Conservation (phyloP, 352 stramenopile species). For the Pythium vanterpoolii region DNA sequence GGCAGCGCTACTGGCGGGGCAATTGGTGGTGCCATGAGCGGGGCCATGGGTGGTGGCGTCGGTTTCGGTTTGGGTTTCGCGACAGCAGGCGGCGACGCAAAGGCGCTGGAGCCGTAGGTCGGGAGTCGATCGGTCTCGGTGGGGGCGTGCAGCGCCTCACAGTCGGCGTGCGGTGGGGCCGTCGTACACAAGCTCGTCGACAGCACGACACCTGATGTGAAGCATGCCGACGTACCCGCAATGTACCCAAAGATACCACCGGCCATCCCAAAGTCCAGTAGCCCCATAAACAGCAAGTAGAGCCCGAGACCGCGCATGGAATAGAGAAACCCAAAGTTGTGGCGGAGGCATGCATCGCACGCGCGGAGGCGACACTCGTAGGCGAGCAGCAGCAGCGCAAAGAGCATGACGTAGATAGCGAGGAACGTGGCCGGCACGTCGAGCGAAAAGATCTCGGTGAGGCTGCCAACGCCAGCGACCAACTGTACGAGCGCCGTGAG, state of each 20-base stretch:
- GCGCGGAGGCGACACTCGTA: constrained; percentile 31
- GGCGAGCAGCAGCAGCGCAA: constrained; percentile 30
- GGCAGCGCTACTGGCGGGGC: not conserved
- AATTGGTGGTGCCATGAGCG: not conserved
- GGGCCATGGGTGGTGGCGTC: not conserved
- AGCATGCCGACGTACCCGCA: constrained; percentile 23
- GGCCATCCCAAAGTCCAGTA: constrained; percentile 37
- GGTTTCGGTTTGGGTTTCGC: not conserved
- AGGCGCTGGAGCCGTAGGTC: constrained; percentile 23
- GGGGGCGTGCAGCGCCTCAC: constrained; percentile 2
- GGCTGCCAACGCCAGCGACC: constrained; percentile 26
- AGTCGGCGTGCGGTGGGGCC: not conserved
- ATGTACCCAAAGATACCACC: constrained; percentile 24
- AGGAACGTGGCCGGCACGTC: constrained; percentile 31
- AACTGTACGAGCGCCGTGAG: constrained; percentile 27
- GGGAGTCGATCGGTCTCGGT: constrained; percentile 4
- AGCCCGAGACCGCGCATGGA: constrained; percentile 26
- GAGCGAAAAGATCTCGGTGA: constrained; percentile 30
- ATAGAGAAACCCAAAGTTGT: constrained; percentile 41
- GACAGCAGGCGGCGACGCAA: not conserved
- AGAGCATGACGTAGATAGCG: constrained; percentile 33
- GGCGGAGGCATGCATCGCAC: constrained; percentile 25
- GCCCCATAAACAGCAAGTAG: constrained; percentile 35
- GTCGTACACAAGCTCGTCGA: constrained; percentile 17
- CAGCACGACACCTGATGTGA: constrained; percentile 20